Base-by-base conservation (phyloP, 2,329 filamentous ascomycete genomes). In the Chrysoporthe deuterocubensis region DNA sequence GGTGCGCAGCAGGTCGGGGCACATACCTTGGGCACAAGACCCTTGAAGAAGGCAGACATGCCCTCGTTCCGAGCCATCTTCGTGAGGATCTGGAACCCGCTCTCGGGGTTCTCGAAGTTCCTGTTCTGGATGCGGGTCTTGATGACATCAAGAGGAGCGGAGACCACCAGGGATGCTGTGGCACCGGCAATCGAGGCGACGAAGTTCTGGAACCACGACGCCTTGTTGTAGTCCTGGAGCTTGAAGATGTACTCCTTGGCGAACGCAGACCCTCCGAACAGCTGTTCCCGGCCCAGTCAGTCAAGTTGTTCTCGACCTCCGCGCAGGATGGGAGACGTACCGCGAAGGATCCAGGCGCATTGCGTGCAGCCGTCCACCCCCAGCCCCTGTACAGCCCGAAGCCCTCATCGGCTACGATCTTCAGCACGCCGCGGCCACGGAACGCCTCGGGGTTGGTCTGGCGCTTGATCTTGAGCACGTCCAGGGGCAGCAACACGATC, bases 361-460 rank as follows among this genome's bases (percentile, higher is more conserved):
- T 99, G 77, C 96, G 90, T 70, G 96, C 96, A 64, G 96, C 96
- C 63, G 96, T 98, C 96, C 96, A 98, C 73, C 93, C 93, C 89
- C 94, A 97, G 69, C 96, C 96, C 77, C 96, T 89, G 84, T 99
- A 99, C 63, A 99, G 83, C 62, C 94, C 94, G 76, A 98, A 96
- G 46, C 96, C 96, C 81, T 99, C 96, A 77, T 99, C 96, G 68
- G 88, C 87, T 70, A 99, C 87, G 72, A 99, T 98, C 81, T 87
- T 91, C 78, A 98, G 83, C 69, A 99, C 86, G 71, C 96, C 96
- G 75, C 96, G 92, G 74, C 95, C 95, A 73, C 94, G 89, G 89
- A 99, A 99, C 46, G 96, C 94, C 78, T 98, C 96, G 52, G 96
- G 96, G 85, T 99, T 99, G 73, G 96, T 99, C 84, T 99, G 96